Percentiles rank a stretch among this genome's conserved stretches.
Evolutionary conservation across 768 basidiomycete species (phyloP).

Genomic region (Pisolithus microcarpus): DNA sequence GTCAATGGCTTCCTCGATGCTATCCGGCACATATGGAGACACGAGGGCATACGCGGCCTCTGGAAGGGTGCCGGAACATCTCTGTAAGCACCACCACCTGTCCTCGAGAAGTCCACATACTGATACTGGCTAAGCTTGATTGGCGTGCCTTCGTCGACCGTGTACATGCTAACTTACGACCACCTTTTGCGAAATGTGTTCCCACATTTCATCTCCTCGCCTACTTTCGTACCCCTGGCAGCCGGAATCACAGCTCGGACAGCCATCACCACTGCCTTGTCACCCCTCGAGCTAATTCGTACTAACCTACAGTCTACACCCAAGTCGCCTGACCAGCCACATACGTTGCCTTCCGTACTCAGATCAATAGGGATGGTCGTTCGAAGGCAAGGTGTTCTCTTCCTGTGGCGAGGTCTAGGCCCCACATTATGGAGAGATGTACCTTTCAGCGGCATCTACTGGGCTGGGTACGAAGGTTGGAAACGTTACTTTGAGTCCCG

Average conservation of each 20-base stretch:
- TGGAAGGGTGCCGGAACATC: slow-evolving; percentile 96
- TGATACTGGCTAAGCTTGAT: slow-evolving; percentile 51
- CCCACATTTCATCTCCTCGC: slow-evolving; percentile 50
- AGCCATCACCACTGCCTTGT: slow-evolving; percentile 66
- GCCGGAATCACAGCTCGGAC: slow-evolving; percentile 83
- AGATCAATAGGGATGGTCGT: slow-evolving; percentile 54
- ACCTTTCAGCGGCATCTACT: slow-evolving; percentile 94
- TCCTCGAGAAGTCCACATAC: background rate
- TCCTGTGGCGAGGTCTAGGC: slow-evolving; percentile 86
- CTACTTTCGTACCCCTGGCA: slow-evolving; percentile 56
- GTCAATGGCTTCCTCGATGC: slow-evolving; percentile 86
- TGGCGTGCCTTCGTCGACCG: slow-evolving; percentile 84
- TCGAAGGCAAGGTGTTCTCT: slow-evolving; percentile 53
- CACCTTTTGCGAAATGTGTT: slow-evolving; percentile 62
- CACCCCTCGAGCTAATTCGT: slow-evolving; percentile 88
- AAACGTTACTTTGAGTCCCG: slow-evolving; percentile 55
- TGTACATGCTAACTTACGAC: slow-evolving; percentile 96
- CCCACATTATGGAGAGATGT: slow-evolving; percentile 96
- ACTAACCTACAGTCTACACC: slow-evolving; percentile 92
- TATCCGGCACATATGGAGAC: slow-evolving; percentile 67
- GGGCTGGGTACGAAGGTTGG: slow-evolving; percentile 88
- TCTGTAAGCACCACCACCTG: slow-evolving; percentile 45
- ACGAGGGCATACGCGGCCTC: slow-evolving; percentile 76
- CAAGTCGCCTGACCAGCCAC: slow-evolving; percentile 55
- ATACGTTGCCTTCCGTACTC: slow-evolving; percentile 73